phyloP scores from a whole-genome alignment of 177 flowering plant genomes.

The Vitis hybrid region DNA sequence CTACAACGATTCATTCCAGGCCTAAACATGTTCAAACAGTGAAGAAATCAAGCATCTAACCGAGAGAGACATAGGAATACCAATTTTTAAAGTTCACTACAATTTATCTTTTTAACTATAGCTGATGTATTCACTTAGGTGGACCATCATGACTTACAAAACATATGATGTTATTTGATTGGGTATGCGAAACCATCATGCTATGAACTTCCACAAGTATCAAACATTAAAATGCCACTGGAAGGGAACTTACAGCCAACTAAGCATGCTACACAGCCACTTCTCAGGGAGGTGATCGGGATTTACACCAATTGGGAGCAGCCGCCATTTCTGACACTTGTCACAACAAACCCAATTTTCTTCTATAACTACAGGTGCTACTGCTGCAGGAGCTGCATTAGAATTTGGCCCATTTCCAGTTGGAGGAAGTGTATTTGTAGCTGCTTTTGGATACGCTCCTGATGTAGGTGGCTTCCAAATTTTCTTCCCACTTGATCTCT shows the following conservation, averaged over 20 bases:
- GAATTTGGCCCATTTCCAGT: conserved; percentile 24
- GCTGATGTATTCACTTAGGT: not conserved
- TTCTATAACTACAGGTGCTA: conserved; percentile 40
- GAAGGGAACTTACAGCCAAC: conserved; percentile 84
- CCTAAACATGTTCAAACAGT: conserved; percentile 24
- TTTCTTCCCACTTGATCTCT: conserved; percentile 33
- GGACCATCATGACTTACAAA: not conserved
- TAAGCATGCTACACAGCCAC: conserved; percentile 89
- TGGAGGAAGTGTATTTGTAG: conserved; percentile 22
- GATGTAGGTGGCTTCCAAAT: conserved; percentile 24
- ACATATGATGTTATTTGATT: not conserved
- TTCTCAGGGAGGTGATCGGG: conserved; percentile 65
- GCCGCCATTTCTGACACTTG: conserved; percentile 79
- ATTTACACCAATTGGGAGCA: conserved; percentile 66
- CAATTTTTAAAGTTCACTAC: too few relatives aligned
- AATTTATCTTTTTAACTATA: too few relatives aligned
- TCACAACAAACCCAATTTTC: conserved; percentile 92
- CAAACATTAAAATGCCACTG: not conserved
- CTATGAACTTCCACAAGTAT: conserved; percentile 1
- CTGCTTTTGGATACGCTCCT: conserved; percentile 29
- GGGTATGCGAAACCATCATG: not conserved
- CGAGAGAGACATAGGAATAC: not conserved
- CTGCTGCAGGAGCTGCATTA: conserved; percentile 34
- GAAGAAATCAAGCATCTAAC: conserved; percentile 8
- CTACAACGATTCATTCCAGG: conserved; percentile 65